Evolutionary conservation across 352 stramenopile genomes (phyloP), one percentile per base, ranked within the genome.

Genomic region (Globisporangium barbulae): DNA sequence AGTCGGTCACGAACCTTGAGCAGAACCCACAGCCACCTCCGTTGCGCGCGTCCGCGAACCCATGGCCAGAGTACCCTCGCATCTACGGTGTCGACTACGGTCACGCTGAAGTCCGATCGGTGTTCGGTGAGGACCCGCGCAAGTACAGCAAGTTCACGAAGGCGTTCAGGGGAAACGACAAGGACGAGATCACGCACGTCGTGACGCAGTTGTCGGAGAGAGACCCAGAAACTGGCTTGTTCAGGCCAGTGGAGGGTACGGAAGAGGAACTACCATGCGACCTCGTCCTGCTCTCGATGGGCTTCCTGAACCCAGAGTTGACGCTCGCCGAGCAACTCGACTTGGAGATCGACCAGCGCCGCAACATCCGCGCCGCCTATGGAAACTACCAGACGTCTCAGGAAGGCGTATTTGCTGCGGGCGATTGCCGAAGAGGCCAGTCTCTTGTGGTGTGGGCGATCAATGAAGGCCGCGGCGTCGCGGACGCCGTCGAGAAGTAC

Each of bases 401-500:
- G 2, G 94, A 98, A 69, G 96, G 96, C 59, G 96, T 99, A 57
- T 99, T 99, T 78, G 96, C 97, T 22, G 96, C 93, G 41, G 97
- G 97, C 7, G 97, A 99, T 85, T 99, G 97, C 78, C 90, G 97
- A 53, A 88, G 97, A 42, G 96, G 97, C 42, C 97, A 99, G 78
- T 98, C 89, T 63, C 86, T 99, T 28, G 97, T 99, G 25, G 97
- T 99, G 22, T 99, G 97, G 97, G 97, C 97, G 7, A 99, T 99
- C 75, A 96, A 99, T 69, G 97, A 99, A 78, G 97, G 97, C 21
- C 91, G 97, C 55, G 92, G 96, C 31, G 93, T 97, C 15, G 97
- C 97, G 12, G 83, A 94, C 49, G 78, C 81, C 17, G 85, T 94
- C 52, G 83, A 94, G 68, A 85, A 89, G 62, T 94, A 92, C 71